These are phyloP conservation scores for Cynara cardunculus DNA, from an alignment of 129 eudicot species.

Conservation along the genomic window DNA sequence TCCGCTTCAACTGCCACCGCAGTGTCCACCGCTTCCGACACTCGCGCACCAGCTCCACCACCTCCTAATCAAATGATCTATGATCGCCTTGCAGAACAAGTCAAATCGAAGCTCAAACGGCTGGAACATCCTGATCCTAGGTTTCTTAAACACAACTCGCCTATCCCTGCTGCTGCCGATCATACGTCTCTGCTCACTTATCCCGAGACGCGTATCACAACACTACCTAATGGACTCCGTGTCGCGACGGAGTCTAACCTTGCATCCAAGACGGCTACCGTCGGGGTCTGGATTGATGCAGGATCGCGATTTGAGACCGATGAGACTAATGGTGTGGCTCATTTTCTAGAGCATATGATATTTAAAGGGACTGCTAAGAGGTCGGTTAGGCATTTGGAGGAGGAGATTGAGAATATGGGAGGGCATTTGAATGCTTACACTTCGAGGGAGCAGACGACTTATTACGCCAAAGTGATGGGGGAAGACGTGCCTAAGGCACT, in stretches of 20 bases:
- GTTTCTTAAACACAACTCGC: constrained; percentile 61
- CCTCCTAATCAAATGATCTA: constrained; percentile 72
- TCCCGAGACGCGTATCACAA: constrained; percentile 74
- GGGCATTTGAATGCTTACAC: constrained; percentile 91
- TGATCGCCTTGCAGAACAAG: constrained; percentile 67
- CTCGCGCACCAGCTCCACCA: constrained; percentile 44
- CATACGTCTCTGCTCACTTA: constrained; percentile 65
- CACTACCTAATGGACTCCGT: constrained; percentile 84
- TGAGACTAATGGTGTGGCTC: constrained; percentile 76
- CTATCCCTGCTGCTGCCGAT: constrained; percentile 47
- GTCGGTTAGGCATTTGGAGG: constrained; percentile 57
- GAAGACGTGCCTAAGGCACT: constrained; percentile 62
- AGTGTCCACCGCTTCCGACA: constrained; percentile 19
- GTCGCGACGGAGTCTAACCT: constrained; percentile 84
- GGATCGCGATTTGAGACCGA: constrained; percentile 87
- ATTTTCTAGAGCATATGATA: constrained; percentile 82
- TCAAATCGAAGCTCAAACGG: constrained; percentile 50
- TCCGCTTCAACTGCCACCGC: constrained; percentile 26
- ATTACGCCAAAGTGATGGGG: constrained; percentile 71
- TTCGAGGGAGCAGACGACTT: constrained; percentile 85
- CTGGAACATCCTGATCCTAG: constrained; percentile 68
- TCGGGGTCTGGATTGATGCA: constrained; percentile 91
- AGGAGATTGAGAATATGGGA: constrained; percentile 96
- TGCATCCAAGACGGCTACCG: constrained; percentile 64
- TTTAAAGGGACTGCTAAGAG: constrained; percentile 78